Percentiles rank a stretch among this genome's conserved stretches.
These are phyloP conservation scores for Hibiscus mutabilis DNA, from an alignment of 345 rosid genomes.

Conservation along the genomic window DNA sequence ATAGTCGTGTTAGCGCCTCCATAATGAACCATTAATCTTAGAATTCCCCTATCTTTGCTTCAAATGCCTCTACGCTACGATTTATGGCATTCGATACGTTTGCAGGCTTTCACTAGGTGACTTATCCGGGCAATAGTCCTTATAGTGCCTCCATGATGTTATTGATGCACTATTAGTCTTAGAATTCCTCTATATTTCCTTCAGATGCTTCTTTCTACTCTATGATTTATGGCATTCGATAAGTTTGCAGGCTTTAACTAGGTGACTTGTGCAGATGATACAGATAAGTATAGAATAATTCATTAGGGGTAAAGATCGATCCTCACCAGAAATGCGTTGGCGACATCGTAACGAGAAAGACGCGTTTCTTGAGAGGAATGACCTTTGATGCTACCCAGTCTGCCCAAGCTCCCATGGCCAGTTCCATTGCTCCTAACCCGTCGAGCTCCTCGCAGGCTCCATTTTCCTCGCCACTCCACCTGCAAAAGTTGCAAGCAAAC, in stretches of 20 bases:
- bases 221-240: neutral
- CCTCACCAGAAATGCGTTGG: slow-evolving; percentile 84
- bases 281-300: neutral
- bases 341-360: slow-evolving; percentile 88
- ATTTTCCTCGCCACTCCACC: slow-evolving; percentile 72
- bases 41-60: neutral
- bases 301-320: slow-evolving; percentile 10
- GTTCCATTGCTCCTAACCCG: slow-evolving; percentile 73
- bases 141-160: neutral
- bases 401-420: slow-evolving; percentile 92
- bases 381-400: slow-evolving; percentile 64
- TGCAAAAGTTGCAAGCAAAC: slow-evolving; percentile 22
- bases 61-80: neutral
- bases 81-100: neutral
- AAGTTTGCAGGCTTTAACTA: neutral
- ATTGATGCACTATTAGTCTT: neutral
- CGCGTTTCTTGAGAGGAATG: slow-evolving; percentile 43
- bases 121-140: neutral
- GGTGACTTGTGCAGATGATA: neutral
- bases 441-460: slow-evolving; percentile 74
- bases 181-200: neutral
- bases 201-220: neutral
- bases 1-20: neutral
- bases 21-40: neutral
- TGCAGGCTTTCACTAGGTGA: neutral